Percentiles rank a stretch among this genome's conserved stretches.
phyloP scores from a whole-genome alignment of 2,329 filamentous ascomycete genomes.

The Beauveria sp. region DNA sequence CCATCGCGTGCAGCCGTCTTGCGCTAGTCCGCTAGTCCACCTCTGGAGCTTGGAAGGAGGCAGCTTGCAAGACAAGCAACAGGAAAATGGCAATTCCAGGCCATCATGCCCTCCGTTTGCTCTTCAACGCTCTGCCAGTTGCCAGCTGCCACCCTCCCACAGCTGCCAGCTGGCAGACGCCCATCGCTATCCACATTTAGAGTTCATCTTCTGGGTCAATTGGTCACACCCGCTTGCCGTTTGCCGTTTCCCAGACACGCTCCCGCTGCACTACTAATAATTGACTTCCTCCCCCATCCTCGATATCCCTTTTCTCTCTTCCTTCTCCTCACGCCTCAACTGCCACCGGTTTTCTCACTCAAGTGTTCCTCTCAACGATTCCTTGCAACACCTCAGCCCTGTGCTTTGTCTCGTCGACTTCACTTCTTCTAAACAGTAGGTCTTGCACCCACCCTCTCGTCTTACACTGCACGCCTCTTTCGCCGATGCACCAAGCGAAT shows the following conservation, averaged over 20 bases:
- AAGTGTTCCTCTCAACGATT: neutral
- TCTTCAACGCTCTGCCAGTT: neutral
- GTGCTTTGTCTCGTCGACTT: conserved; percentile 10
- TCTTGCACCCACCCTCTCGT: neutral
- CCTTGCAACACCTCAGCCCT: conserved; percentile 6
- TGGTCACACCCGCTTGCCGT: conserved; percentile 2
- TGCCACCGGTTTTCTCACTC: conserved; percentile 3
- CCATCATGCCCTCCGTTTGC: conserved; percentile 5
- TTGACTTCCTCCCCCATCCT: conserved; percentile 2
- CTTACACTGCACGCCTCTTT: neutral
- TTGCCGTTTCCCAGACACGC: conserved; percentile 9
- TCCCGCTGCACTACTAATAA: conserved; percentile 9
- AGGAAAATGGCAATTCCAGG: neutral
- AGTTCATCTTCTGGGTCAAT: conserved; percentile 1
- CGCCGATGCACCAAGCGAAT: neutral
- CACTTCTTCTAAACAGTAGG: neutral
- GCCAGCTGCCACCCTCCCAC: neutral
- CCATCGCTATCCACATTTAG: conserved; percentile 4
- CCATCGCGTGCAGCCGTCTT: neutral
- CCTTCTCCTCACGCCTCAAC: conserved; percentile 7
- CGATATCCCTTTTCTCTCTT: neutral
- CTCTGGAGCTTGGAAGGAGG: neutral
- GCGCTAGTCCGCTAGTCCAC: neutral
- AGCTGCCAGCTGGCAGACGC: neutral
- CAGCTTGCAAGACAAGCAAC: neutral